Evolutionary conservation across 768 basidiomycete species (phyloP).

Genomic region (Lactarius sanguifluus): DNA sequence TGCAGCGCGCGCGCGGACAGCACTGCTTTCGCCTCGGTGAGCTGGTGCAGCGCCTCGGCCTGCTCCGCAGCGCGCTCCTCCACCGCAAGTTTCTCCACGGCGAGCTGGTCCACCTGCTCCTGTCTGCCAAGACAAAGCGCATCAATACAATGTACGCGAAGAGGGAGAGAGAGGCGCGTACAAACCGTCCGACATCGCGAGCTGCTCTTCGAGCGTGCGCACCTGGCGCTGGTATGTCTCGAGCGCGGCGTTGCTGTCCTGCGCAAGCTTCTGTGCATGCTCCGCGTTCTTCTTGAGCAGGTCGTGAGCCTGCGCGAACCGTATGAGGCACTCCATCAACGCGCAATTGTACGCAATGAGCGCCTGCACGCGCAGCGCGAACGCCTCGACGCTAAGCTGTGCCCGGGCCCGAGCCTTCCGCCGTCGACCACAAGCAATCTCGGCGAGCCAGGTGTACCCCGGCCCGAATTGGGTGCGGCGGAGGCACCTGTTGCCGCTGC

Average conservation of each 20-base stretch:
- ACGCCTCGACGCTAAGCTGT: conserved; percentile 73
- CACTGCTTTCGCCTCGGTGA: conserved; percentile 75
- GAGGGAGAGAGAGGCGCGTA: conserved; percentile 40
- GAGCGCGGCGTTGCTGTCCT: conserved; percentile 73
- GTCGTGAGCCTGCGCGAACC: conserved; percentile 88
- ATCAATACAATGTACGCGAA: conserved; percentile 3
- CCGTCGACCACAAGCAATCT: conserved; percentile 22
- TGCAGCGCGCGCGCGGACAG: conserved; percentile 71
- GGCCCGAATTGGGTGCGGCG: conserved; percentile 6
- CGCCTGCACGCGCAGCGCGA: conserved; percentile 74
- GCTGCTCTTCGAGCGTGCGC: conserved; percentile 72
- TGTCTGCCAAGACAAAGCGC: conserved; percentile 43
- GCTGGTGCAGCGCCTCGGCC: conserved; percentile 67
- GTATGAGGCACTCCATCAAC: conserved; percentile 80
- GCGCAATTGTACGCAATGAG: conserved; percentile 81
- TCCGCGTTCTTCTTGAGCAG: conserved; percentile 90
- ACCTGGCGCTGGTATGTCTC: conserved; percentile 96
- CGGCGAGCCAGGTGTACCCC: conserved; percentile 29
- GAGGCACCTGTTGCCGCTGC: not conserved
- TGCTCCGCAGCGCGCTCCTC: conserved; percentile 65
- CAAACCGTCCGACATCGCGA: conserved; percentile 50
- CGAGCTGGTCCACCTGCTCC: conserved; percentile 65
- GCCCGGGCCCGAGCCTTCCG: conserved; percentile 29
- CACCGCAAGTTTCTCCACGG: conserved; percentile 62
- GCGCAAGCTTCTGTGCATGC: conserved; percentile 85